Conservation (phyloP, 2,329 filamentous ascomycete genomes). For the Corinectria fuckeliana region DNA sequence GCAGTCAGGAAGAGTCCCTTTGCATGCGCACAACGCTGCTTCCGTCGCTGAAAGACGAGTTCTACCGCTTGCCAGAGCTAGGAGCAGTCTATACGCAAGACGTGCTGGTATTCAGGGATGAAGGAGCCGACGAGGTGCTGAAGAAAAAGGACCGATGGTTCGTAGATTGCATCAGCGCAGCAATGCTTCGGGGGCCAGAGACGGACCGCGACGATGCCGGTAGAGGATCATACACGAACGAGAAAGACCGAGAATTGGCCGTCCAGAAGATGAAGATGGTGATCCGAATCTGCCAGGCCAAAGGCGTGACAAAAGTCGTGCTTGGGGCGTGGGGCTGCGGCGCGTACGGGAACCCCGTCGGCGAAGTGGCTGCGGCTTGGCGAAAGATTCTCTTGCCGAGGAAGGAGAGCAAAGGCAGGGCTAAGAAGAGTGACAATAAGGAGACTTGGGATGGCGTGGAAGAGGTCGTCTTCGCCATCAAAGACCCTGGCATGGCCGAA, state of each 20-base stretch:
- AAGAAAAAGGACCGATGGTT: conserved; percentile 60
- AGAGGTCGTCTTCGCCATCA: conserved; percentile 65
- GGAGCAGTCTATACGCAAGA: conserved; percentile 64
- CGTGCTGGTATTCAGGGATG: conserved; percentile 62
- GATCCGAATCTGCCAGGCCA: conserved; percentile 56
- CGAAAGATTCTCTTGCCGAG: conserved; percentile 39
- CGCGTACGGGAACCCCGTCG: conserved; percentile 66
- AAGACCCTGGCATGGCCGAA: conserved; percentile 56
- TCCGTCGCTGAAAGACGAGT: conserved; percentile 62
- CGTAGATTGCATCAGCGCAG: conserved; percentile 64
- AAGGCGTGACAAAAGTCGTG: conserved; percentile 57
- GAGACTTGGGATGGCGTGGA: conserved; percentile 33
- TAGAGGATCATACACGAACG: conserved; percentile 46
- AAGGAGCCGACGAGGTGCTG: conserved; percentile 42
- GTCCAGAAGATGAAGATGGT: conserved; percentile 64
- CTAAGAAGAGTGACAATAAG: conserved; percentile 20
- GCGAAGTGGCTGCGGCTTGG: conserved; percentile 64
- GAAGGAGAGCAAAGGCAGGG: conserved; percentile 15
- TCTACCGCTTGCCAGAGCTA: conserved; percentile 65
- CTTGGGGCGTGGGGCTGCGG: conserved; percentile 71
- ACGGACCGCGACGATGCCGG: conserved; percentile 46
- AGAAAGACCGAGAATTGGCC: conserved; percentile 58
- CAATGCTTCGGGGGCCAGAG: conserved; percentile 65
- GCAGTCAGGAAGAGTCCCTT: conserved; percentile 66
- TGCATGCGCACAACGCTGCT: conserved; percentile 67